A percentile compares a stretch with the other conserved stretches of the same genome.
Evolutionary conservation across 192 early-diverging fungal species (phyloP).

Genomic region (Pilobolus umbonatus): DNA sequence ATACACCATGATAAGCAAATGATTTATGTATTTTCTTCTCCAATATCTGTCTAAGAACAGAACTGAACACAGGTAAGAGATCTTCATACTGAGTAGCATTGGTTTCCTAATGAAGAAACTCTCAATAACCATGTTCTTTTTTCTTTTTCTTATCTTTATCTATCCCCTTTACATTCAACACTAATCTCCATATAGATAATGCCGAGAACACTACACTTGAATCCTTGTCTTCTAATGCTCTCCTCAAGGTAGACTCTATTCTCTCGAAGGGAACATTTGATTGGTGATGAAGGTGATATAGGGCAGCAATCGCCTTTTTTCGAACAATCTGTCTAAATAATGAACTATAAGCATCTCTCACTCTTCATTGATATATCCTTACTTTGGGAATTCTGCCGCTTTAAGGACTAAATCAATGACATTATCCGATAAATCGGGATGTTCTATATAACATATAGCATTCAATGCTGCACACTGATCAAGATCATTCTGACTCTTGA

Average conservation of each 20-base stretch:
- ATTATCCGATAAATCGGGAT: conserved; percentile 38
- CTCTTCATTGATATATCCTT: conserved; percentile 4
- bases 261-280: conserved; percentile 29
- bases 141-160: not conserved
- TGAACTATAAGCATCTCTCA: not conserved
- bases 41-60: conserved; percentile 42
- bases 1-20: conserved; percentile 47
- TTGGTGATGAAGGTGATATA: conserved; percentile 35
- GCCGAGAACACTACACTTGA: conserved; percentile 43
- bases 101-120: not conserved
- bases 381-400: conserved; percentile 41
- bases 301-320: conserved; percentile 44
- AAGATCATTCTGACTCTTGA: conserved; percentile 48
- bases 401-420: conserved; percentile 37
- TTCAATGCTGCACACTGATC: conserved; percentile 45
- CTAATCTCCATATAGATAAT: conserved; percentile 32
- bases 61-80: conserved; percentile 33
- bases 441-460: conserved; percentile 43
- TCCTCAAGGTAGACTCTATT: conserved; percentile 34
- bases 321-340: conserved; percentile 41
- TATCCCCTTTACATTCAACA: conserved; percentile 4
- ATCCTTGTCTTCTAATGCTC: conserved; percentile 41
- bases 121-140: not conserved
- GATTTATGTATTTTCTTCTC: conserved; percentile 40
- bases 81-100: conserved; percentile 31